Evolutionary conservation across 352 stramenopile genomes (phyloP).

Genomic region (Phytopythium aichiense): DNA sequence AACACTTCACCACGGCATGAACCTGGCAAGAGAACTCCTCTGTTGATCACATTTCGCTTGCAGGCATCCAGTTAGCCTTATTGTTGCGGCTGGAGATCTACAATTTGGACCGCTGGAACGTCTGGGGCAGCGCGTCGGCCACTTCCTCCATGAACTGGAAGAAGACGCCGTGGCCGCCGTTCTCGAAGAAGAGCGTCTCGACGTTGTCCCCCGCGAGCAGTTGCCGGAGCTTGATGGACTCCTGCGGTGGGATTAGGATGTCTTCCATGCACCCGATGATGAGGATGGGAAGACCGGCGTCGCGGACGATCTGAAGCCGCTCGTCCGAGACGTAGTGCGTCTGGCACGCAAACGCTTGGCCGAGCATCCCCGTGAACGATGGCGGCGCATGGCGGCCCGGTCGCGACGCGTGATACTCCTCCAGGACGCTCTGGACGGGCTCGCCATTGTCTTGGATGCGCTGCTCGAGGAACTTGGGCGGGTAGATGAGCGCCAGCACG

Average conservation of each 20-base stretch:
- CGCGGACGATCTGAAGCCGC: slow-evolving; percentile 21
- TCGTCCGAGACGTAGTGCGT: slow-evolving; percentile 39
- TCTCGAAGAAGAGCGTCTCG: slow-evolving; percentile 25
- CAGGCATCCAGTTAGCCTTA: no score
- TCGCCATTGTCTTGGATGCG: slow-evolving; percentile 24
- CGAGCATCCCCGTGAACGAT: slow-evolving; percentile 25
- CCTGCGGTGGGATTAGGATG: slow-evolving; percentile 27
- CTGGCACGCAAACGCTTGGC: slow-evolving; percentile 41
- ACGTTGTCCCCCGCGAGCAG: slow-evolving; percentile 17
- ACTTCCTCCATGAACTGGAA: slow-evolving; percentile 34
- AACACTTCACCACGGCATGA: no score
- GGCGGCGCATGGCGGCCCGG: slow-evolving; percentile 17
- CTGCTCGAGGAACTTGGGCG: slow-evolving; percentile 26
- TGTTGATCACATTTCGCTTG: no score
- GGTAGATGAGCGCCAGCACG: slow-evolving; percentile 36
- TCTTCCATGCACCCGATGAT: slow-evolving; percentile 34
- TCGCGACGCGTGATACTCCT: slow-evolving; percentile 28
- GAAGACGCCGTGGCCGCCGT: slow-evolving; percentile 29
- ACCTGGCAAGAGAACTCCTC: no score
- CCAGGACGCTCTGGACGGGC: slow-evolving; percentile 27
- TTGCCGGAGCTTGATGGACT: slow-evolving; percentile 24
- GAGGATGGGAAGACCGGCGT: slow-evolving; percentile 26
- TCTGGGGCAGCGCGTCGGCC: slow-evolving; percentile 8
- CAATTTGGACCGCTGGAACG: slow-evolving; percentile 12
- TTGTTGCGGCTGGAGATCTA: not conserved